Percentiles rank a stretch among this genome's conserved stretches.
These are phyloP conservation scores for Ustilago tritici DNA, from an alignment of 1,284 basidiomycete genomes.

Conservation along the genomic window DNA sequence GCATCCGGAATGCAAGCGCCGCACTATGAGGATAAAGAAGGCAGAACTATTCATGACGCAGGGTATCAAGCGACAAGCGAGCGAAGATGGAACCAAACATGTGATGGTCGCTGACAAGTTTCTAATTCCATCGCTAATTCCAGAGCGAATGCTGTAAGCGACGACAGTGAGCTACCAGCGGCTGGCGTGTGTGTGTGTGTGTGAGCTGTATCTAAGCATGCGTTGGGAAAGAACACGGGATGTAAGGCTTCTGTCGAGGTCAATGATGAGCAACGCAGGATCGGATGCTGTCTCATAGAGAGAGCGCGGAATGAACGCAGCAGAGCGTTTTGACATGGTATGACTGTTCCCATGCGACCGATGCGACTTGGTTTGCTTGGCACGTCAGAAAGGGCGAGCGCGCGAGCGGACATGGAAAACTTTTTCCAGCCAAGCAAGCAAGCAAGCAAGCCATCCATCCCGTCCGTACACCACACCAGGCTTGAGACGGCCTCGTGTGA, in stretches of 20 bases:
- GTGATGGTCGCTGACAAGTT: slow-evolving; percentile 10
- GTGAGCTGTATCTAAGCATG: neutral
- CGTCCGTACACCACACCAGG: neutral
- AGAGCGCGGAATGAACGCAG: neutral
- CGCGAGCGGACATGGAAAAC: slow-evolving; percentile 15
- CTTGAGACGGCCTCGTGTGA: slow-evolving; percentile 1
- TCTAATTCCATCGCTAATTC: neutral
- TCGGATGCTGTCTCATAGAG: neutral
- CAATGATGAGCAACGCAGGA: neutral
- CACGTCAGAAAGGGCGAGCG: slow-evolving; percentile 27
- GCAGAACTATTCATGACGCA: neutral
- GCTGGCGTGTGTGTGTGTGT: neutral
- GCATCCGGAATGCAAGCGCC: neutral
- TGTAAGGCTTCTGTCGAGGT: neutral
- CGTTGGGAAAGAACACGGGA: neutral
- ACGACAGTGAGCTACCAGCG: neutral
- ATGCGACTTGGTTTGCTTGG: slow-evolving; percentile 21
- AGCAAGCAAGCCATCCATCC: neutral
- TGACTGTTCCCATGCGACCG: slow-evolving; percentile 26
- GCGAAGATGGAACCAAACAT: neutral
- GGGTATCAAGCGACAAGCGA: neutral
- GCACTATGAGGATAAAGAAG: neutral
- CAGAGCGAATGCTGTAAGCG: neutral
- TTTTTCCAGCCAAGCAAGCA: neutral
- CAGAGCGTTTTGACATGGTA: neutral